These are phyloP conservation scores for Cystobasidium sp. DNA, from an alignment of 1,284 basidiomycete species.

Conservation along the genomic window DNA sequence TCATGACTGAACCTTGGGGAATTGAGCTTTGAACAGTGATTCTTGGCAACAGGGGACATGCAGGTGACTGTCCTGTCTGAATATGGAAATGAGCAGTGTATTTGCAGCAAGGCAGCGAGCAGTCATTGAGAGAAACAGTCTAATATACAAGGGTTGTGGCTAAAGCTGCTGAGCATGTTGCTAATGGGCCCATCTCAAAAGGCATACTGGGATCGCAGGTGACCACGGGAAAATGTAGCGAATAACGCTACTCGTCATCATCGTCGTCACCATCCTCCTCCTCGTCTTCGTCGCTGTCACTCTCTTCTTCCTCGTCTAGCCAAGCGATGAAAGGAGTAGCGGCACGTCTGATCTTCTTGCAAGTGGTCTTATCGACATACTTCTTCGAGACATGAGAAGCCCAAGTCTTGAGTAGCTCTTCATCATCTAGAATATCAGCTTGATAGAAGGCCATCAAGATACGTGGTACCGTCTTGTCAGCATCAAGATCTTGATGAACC, in stretches of 20 bases:
- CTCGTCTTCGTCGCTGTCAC: constrained; percentile 49
- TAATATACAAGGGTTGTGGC: too few species aligned
- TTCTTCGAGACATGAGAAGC: constrained; percentile 57
- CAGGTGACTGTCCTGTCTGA: too few species aligned
- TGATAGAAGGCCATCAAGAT: constrained; percentile 96
- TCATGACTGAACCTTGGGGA: too few species aligned
- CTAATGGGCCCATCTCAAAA: too few species aligned
- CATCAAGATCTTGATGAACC: constrained; percentile 66
- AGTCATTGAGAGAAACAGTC: too few species aligned
- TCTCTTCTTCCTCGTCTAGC: constrained; percentile 54
- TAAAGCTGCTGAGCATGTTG: too few species aligned
- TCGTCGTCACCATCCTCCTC: constrained; percentile 24
- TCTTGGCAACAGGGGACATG: too few species aligned
- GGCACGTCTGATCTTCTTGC: constrained; percentile 93
- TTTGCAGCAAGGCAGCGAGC: too few species aligned
- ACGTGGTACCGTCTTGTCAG: constrained; percentile 71
- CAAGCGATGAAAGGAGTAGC: constrained; percentile 87
- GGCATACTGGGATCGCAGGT: too few species aligned
- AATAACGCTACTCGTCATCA: neutral
- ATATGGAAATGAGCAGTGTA: too few species aligned
- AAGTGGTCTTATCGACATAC: constrained; percentile 92
- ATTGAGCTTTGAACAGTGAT: too few species aligned
- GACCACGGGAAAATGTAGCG: neutral
- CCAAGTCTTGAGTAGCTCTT: constrained; percentile 60
- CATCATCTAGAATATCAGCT: constrained; percentile 89